Percentiles rank a stretch among this genome's conserved stretches.
phyloP scores from a whole-genome alignment of 75 land plant species.

The Sequoiadendron giganteum region DNA sequence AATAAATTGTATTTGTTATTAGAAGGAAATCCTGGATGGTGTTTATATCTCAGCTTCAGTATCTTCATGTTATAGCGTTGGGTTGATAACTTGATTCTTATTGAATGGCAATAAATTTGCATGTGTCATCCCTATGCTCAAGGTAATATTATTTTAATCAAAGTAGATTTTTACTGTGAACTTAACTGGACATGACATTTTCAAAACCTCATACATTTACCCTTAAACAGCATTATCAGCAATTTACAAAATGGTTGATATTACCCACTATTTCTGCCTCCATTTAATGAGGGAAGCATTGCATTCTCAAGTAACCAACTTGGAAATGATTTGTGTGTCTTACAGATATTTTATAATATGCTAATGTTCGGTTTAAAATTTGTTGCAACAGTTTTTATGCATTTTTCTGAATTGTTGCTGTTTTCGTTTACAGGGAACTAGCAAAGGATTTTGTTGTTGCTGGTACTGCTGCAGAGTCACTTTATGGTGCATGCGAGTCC shows the following conservation, averaged over 20 bases:
- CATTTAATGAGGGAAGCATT: background rate
- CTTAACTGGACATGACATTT: background rate
- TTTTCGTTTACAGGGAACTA: conserved; percentile 59
- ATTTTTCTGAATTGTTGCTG: background rate
- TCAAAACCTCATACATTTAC: background rate
- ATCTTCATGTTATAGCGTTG: too few species aligned
- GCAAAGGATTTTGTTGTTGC: conserved; percentile 96
- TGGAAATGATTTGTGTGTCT: background rate
- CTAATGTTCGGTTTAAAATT: background rate
- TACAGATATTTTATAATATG: background rate
- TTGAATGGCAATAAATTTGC: too few species aligned
- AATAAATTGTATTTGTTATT: background rate
- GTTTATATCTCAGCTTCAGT: too few species aligned
- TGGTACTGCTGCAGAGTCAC: conserved; percentile 92
- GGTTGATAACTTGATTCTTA: too few species aligned
- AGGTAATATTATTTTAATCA: background rate
- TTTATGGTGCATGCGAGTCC: conserved; percentile 98
- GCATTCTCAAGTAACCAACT: background rate
- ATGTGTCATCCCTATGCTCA: background rate
- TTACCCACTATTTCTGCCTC: background rate
- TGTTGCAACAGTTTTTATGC: background rate
- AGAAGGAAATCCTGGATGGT: too few species aligned
- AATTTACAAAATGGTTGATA: background rate
- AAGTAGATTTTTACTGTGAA: background rate
- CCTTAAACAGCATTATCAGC: background rate